Percentiles rank a stretch among this genome's conserved stretches.
These are phyloP conservation scores for Trichoderma gracile DNA, from an alignment of 2,329 filamentous ascomycete genomes.

Conservation along the genomic window DNA sequence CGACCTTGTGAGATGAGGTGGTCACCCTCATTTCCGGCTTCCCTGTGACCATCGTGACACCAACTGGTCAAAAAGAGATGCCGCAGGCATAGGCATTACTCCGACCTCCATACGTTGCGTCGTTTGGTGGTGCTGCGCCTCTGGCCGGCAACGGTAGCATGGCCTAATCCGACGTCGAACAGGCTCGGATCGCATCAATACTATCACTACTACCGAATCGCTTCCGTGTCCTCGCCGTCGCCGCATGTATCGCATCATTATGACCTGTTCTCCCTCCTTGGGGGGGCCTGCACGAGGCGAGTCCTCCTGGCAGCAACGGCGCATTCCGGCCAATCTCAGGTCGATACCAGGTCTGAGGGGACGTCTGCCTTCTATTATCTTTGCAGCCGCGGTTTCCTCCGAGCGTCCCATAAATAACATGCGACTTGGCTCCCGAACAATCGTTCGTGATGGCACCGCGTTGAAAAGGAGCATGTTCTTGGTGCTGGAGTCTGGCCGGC, in stretches of 20 bases:
- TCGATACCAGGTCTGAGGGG: too few relatives aligned
- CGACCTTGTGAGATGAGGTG: not conserved
- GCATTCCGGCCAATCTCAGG: too few relatives aligned
- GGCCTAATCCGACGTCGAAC: conserved; percentile 1
- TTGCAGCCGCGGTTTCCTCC: conserved; percentile 14
- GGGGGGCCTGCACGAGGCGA: too few relatives aligned
- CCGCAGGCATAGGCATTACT: not conserved
- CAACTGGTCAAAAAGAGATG: not conserved
- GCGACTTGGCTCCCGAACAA: not conserved
- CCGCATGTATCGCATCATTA: too few relatives aligned
- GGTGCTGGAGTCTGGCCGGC: conserved; percentile 2
- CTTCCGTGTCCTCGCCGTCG: too few relatives aligned
- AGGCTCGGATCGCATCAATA: not conserved
- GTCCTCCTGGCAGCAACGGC: too few relatives aligned
- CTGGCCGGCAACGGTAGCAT: conserved; percentile 9
- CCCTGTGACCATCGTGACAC: not conserved
- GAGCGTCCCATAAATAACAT: conserved; percentile 7
- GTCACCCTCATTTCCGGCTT: not conserved
- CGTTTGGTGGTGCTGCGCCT: conserved; percentile 12
- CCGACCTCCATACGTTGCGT: not conserved
- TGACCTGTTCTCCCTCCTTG: too few relatives aligned
- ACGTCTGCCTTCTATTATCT: not conserved
- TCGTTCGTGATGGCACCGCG: not conserved
- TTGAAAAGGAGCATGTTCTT: not conserved
- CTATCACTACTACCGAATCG: not conserved